Percentiles rank a stretch among this genome's conserved stretches.
These are phyloP conservation scores for Backusella westeae DNA, from an alignment of 192 early-diverging fungal genomes.

Conservation along the genomic window DNA sequence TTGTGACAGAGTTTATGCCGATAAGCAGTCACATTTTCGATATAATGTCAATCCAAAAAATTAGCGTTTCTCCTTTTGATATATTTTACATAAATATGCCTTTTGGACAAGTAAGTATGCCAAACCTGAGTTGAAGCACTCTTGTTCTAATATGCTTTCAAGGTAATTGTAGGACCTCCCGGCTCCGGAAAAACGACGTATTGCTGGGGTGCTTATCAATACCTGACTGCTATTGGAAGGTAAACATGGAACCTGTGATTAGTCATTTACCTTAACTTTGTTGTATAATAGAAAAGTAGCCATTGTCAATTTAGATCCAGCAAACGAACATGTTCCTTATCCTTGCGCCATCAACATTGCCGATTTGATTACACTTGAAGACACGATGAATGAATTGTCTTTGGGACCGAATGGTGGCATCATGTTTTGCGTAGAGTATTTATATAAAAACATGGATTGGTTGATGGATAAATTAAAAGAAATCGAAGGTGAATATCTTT, in stretches of 20 bases:
- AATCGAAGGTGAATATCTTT: constrained; percentile 35
- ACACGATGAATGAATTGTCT: constrained; percentile 86
- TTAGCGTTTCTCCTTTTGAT: too few species aligned
- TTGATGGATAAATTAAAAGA: constrained; percentile 72
- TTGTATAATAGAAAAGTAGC: constrained; percentile 59
- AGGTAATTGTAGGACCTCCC: constrained; percentile 93
- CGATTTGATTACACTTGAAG: constrained; percentile 91
- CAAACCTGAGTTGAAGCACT: neutral
- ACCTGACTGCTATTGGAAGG: constrained; percentile 74
- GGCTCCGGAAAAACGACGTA: constrained; percentile 97
- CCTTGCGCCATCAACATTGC: constrained; percentile 77
- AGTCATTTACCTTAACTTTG: neutral
- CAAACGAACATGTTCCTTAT: constrained; percentile 89
- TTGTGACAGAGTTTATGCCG: neutral
- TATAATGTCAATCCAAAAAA: too few species aligned
- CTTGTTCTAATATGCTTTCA: neutral
- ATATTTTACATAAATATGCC: too few species aligned
- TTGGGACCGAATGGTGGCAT: constrained; percentile 97
- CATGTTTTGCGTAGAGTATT: constrained; percentile 94
- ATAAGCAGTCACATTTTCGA: too few species aligned
- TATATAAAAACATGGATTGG: constrained; percentile 92
- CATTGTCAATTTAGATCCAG: constrained; percentile 97
- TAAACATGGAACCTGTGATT: constrained; percentile 10
- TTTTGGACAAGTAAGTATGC: too few species aligned
- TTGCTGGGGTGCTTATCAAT: constrained; percentile 88